A percentile compares a stretch with the other conserved stretches of the same genome.
Conservation (phyloP, 2,329 filamentous ascomycete genomes). For the Sporothrix inflata region DNA sequence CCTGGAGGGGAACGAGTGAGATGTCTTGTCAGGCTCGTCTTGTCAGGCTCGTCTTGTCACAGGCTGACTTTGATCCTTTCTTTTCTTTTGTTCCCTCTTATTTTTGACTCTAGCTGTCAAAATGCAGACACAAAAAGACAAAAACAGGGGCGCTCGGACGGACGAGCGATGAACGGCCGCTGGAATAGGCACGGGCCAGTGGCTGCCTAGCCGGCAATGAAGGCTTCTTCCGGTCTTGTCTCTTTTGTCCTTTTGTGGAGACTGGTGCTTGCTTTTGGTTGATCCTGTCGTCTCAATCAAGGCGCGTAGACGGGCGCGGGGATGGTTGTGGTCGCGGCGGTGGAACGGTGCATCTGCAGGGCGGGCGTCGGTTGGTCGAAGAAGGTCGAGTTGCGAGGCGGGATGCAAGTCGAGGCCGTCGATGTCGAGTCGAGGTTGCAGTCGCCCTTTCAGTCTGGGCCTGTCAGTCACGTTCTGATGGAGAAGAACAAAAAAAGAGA, state of each 20-base stretch:
- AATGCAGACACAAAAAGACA: background rate
- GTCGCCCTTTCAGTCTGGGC: background rate
- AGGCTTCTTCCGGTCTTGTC: background rate
- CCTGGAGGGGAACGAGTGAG: background rate
- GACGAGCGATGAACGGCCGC: background rate
- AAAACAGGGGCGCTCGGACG: background rate
- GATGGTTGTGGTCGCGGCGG: background rate
- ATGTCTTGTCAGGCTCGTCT: background rate
- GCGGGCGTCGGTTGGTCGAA: background rate
- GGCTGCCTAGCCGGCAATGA: slow-evolving; percentile 16
- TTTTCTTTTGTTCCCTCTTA: background rate
- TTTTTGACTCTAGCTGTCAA: background rate
- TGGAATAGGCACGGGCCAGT: slow-evolving; percentile 13
- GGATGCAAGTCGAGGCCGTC: background rate
- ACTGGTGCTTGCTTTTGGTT: too few species aligned
- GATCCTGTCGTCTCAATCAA: background rate
- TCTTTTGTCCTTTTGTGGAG: background rate
- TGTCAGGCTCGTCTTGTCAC: background rate
- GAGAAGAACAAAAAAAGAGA: background rate
- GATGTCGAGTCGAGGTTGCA: background rate
- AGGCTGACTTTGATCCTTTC: background rate
- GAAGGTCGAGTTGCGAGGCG: background rate
- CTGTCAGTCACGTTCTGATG: background rate
- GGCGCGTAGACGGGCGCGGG: background rate
- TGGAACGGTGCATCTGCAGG: slow-evolving; percentile 18